Percentiles rank a stretch among this genome's conserved stretches.
These are phyloP conservation scores for Colletotrichum spaethianum DNA, from an alignment of 2,329 filamentous ascomycete genomes.

Conservation along the genomic window DNA sequence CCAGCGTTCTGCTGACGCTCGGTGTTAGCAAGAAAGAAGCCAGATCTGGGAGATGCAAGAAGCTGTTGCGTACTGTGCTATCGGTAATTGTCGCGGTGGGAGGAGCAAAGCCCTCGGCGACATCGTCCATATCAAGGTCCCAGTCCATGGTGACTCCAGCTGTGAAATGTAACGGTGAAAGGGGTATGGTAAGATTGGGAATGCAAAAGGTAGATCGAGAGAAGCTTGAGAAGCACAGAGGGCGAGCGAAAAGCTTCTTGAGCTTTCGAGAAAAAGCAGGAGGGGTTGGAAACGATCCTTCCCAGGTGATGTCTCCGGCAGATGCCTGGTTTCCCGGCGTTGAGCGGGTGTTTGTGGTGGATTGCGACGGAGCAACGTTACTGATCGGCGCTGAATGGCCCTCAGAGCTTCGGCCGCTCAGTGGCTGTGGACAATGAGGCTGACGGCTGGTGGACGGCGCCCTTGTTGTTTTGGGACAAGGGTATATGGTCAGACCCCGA, in stretches of 20 bases:
- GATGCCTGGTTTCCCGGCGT: not conserved
- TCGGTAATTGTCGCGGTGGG: not conserved
- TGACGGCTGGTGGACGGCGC: slow-evolving; percentile 5
- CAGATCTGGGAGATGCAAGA: not conserved
- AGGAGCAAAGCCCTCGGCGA: slow-evolving; percentile 53
- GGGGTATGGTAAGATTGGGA: slow-evolving; percentile 29
- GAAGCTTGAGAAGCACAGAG: not conserved
- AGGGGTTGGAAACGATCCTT: not conserved
- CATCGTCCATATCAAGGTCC: slow-evolving; percentile 80
- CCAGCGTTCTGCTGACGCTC: not conserved
- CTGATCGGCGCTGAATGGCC: not conserved
- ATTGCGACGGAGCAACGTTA: not conserved
- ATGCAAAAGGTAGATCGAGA: not conserved
- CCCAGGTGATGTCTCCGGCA: not conserved
- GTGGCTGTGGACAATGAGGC: slow-evolving; percentile 16
- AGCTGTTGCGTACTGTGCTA: slow-evolving; percentile 5
- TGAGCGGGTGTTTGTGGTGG: not conserved
- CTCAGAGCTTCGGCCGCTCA: not conserved
- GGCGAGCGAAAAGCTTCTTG: not conserved
- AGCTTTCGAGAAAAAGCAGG: not conserved
- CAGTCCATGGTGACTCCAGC: slow-evolving; percentile 70
- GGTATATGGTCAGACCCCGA: not conserved
- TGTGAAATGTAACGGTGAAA: slow-evolving; percentile 39
- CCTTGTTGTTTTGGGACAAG: slow-evolving; percentile 10
- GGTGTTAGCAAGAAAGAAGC: slow-evolving; percentile 11